phyloP scores from a whole-genome alignment of 108 stramenopile species.

The Cyclotella atomus region DNA sequence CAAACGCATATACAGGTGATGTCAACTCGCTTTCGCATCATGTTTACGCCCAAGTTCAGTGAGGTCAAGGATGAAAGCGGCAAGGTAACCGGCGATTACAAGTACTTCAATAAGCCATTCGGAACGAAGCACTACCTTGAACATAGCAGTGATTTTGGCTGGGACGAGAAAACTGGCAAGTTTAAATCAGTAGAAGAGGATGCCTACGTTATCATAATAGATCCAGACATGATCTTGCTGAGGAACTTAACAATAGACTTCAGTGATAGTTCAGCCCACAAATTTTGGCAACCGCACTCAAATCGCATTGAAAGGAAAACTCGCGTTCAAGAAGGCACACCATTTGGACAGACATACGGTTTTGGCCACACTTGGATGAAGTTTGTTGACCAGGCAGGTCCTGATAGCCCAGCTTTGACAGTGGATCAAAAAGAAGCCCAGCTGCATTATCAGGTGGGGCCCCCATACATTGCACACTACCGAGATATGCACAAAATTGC shows the following conservation, averaged over 20 bases:
- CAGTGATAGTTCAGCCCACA: conserved; percentile 27
- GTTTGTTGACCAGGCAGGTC: conserved; percentile 58
- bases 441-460: conserved; percentile 81
- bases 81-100: conserved; percentile 61
- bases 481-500: conserved; percentile 82
- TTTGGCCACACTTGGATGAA: conserved; percentile 77
- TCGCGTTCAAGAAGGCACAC: conserved; percentile 58
- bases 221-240: conserved; percentile 95
- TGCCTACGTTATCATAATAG: conserved; percentile 82
- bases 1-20: conserved; percentile 33
- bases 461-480: conserved; percentile 90
- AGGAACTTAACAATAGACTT: conserved; percentile 75
- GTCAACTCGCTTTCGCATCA: conserved; percentile 62
- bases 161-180: conserved; percentile 38
- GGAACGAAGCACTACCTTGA: conserved; percentile 87
- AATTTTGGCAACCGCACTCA: conserved; percentile 49
- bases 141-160: conserved; percentile 49
- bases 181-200: conserved; percentile 44
- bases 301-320: conserved; percentile 34
- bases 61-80: conserved; percentile 53
- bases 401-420: conserved; percentile 49
- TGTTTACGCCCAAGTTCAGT: conserved; percentile 81
- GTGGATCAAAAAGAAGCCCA: conserved; percentile 56
- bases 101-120: conserved; percentile 91
- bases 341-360: conserved; percentile 86